phyloP scores from a whole-genome alignment of 2,329 filamentous ascomycete species.

The Cylindrodendrum hubeiense region DNA sequence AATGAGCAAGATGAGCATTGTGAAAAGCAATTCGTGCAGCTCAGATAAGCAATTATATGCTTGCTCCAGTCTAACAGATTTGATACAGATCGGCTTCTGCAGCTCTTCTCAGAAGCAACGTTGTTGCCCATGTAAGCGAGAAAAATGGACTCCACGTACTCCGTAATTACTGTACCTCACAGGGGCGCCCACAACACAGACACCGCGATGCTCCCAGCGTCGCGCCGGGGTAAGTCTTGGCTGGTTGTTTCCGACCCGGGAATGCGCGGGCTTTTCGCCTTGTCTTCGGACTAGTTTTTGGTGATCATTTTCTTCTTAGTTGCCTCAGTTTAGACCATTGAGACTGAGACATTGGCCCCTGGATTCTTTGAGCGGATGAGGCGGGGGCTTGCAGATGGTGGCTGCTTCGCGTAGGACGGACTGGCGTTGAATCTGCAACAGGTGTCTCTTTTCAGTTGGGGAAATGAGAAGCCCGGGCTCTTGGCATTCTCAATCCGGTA shows the following conservation, averaged over 20 bases:
- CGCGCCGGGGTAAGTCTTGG: background rate
- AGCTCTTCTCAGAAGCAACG: background rate
- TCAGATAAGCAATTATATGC: background rate
- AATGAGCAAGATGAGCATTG: background rate
- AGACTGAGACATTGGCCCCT: background rate
- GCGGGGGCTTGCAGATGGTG: background rate
- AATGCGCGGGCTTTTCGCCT: background rate
- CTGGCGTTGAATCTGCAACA: background rate
- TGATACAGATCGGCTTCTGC: background rate
- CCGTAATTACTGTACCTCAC: no score
- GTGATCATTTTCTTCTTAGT: background rate
- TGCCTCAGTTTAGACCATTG: background rate
- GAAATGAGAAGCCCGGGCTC: background rate
- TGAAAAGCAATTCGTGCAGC: background rate
- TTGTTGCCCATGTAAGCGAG: background rate
- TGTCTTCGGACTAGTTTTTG: background rate
- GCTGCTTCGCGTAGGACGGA: background rate
- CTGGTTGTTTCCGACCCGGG: background rate
- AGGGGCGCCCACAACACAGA: background rate
- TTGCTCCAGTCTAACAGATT: background rate
- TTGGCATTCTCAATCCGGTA: background rate
- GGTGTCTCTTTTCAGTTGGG: background rate
- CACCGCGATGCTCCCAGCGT: background rate
- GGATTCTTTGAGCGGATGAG: background rate
- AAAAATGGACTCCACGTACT: background rate